These are phyloP conservation scores for Cicer chorassanicum DNA, from an alignment of 306 rosid genomes.

Conservation along the genomic window DNA sequence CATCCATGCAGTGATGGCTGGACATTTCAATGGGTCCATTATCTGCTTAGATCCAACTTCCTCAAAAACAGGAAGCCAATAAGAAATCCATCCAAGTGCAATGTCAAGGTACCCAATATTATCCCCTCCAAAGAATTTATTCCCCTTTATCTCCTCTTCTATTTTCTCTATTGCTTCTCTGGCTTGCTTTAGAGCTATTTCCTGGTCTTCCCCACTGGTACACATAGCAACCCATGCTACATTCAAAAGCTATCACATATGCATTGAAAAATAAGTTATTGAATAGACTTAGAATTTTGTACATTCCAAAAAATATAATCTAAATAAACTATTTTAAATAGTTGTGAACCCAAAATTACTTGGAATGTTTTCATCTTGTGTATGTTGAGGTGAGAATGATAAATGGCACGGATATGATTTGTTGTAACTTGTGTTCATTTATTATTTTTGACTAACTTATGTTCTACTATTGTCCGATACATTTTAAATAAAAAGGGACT, in stretches of 20 bases:
- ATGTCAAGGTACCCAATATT: slow-evolving; percentile 61
- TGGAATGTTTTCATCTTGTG: background rate
- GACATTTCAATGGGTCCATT: slow-evolving; percentile 50
- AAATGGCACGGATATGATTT: no score
- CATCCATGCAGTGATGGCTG: slow-evolving; percentile 51
- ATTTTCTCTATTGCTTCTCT: slow-evolving; percentile 52
- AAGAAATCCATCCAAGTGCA: slow-evolving; percentile 63
- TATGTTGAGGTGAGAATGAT: no score
- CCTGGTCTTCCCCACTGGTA: slow-evolving; percentile 47
- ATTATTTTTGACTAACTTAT: no score
- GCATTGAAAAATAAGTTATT: slow-evolving; percentile 1
- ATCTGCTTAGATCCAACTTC: slow-evolving; percentile 53
- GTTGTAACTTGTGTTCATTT: background rate
- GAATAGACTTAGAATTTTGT: background rate
- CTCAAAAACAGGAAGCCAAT: slow-evolving; percentile 58
- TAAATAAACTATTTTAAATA: background rate
- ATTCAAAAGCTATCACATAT: slow-evolving; percentile 34
- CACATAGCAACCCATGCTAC: slow-evolving; percentile 38
- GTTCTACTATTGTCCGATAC: no score
- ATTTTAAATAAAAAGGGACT: no score
- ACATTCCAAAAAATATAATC: background rate
- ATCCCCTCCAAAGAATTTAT: slow-evolving; percentile 59
- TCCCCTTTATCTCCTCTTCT: slow-evolving; percentile 55
- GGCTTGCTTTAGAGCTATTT: slow-evolving; percentile 42
- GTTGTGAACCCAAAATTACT: background rate